Base-by-base conservation (phyloP, 371 early-diverging fungal species). In the Mucor lusitanicus region DNA sequence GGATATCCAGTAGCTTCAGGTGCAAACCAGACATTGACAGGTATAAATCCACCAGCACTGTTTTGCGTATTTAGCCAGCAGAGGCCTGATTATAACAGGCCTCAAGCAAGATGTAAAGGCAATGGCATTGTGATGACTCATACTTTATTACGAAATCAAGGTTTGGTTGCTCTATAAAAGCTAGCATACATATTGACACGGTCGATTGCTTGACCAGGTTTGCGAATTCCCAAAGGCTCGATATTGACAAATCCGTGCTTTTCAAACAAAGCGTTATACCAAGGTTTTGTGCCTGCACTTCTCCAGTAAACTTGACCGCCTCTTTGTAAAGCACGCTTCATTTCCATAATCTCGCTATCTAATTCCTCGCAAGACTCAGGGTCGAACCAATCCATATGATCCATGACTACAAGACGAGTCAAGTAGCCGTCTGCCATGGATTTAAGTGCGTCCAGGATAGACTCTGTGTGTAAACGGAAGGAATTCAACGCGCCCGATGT, bases 341-440 rank as follows among this genome's bases (percentile, higher is more conserved):
- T 88, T 33, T 88, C 87, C 21, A 23, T 63, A 46, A 93, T 88
- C 75, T 95, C 94, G 7, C 82, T 80, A 39, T 88, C 85, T 6
- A 83, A 39, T 30, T 83, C 81, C n/a, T 63, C 65, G 40, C 85
- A 87, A 57, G 87, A 84, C 40, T 86, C 74, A 11, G 78, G 74
- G 33, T 84, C 77, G 72, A 92, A 93, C 95, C 95, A 94, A 70
- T 95, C 94, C 87, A 95, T 88, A 71, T 95, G 95, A 73, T 95
- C 95, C 94, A 95, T 95, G 13, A 93, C 79, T 12, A 94, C 90
- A 15, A 91, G 85, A 35, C 89, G 87, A 55, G 91, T 90, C 33
- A 95, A 74, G 68, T 92, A 90, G n/a, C 87, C 85, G 13, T 83
- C 79, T 15, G 75, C 74, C 65, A 91, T 67, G 19, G 74, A 75